Conservation (phyloP, 164 flowering plant genomes). For the Annona cherimola region DNA sequence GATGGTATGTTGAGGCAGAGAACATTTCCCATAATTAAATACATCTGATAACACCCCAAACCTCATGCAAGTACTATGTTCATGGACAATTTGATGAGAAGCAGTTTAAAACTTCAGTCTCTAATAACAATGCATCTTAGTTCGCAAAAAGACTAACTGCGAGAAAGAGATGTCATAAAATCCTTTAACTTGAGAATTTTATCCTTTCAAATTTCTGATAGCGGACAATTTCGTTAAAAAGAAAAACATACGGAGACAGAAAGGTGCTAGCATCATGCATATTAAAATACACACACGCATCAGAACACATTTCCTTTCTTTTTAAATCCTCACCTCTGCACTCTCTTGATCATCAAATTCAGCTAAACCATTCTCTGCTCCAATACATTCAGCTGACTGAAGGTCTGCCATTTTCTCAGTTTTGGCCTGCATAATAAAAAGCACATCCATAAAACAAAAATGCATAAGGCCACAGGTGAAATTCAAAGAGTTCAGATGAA, state of each 20-base stretch:
- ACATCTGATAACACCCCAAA: background rate
- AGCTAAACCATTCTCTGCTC: slow-evolving; percentile 7
- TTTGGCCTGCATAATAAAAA: slow-evolving; percentile 21
- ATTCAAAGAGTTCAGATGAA: background rate
- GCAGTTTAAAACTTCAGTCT: background rate
- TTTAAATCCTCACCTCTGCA: slow-evolving; percentile 23
- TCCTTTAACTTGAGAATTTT: background rate
- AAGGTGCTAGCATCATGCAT: too few relatives aligned
- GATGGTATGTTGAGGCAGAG: too few relatives aligned
- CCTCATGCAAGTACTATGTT: background rate
- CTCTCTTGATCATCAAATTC: slow-evolving; percentile 10
- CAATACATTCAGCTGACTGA: slow-evolving; percentile 14
- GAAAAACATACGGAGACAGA: background rate
- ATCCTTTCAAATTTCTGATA: too few relatives aligned
- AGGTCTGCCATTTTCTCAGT: slow-evolving; percentile 16
- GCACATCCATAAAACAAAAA: background rate
- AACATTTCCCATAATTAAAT: too few relatives aligned
- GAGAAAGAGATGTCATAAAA: background rate
- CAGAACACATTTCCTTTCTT: background rate
- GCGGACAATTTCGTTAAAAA: background rate
- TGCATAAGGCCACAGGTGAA: background rate
- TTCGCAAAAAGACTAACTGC: background rate
- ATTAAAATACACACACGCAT: too few relatives aligned
- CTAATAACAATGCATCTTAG: background rate
- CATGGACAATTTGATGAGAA: background rate